These are phyloP conservation scores for Vickermania ingenoplastis DNA, from an alignment of 208 protist species.

Conservation along the genomic window DNA sequence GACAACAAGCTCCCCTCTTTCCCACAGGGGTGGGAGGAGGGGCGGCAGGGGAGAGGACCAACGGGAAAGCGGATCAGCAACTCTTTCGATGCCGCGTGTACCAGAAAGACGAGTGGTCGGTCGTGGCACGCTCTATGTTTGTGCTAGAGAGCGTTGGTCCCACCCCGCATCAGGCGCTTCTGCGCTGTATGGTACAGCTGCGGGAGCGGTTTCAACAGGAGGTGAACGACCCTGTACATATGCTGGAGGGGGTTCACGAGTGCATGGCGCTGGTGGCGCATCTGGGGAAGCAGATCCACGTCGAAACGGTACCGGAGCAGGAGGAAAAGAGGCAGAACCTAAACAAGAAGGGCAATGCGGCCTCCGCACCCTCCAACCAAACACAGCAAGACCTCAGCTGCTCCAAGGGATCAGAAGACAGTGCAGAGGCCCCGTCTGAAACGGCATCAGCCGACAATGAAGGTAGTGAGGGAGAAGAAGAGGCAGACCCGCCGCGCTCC, in stretches of 20 bases:
- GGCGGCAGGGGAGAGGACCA: neutral
- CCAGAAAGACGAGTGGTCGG: constrained; percentile 75
- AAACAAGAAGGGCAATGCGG: neutral
- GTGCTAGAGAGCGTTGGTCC: constrained; percentile 30
- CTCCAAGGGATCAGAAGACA: neutral
- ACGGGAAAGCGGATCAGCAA: neutral
- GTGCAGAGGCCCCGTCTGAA: neutral
- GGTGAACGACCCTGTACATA: constrained; percentile 38
- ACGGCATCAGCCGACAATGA: neutral
- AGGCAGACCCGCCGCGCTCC: neutral
- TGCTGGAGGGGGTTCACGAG: constrained; percentile 59
- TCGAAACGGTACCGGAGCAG: neutral
- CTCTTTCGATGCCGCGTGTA: constrained; percentile 76
- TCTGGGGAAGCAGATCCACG: constrained; percentile 7
- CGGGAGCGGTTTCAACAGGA: constrained; percentile 37
- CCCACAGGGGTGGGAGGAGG: neutral
- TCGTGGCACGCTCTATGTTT: constrained; percentile 31
- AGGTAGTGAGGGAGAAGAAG: neutral
- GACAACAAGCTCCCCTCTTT: neutral
- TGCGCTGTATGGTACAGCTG: constrained; percentile 44
- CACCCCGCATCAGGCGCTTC: constrained; percentile 48
- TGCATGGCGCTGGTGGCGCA: constrained; percentile 28
- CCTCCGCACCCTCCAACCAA: neutral
- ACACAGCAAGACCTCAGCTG: neutral
- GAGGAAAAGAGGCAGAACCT: too few species aligned